Evolutionary conservation across 1,284 basidiomycete species (phyloP).

Genomic region (Pyrrhoderma lamaoense): DNA sequence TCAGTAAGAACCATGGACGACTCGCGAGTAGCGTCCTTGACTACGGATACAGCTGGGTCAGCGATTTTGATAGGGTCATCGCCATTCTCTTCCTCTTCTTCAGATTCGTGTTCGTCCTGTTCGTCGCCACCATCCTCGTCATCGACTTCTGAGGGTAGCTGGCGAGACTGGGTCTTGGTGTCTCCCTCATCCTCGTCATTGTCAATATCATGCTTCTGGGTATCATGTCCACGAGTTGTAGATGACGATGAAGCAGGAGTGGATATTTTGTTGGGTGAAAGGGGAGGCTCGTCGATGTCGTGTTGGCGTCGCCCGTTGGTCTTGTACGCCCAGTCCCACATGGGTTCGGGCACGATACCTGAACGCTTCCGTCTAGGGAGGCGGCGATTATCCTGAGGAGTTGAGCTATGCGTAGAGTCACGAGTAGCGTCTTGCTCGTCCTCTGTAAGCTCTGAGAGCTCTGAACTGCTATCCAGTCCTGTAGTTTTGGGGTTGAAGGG

Average conservation of each 20-base stretch:
- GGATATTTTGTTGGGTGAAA: conserved; percentile 31
- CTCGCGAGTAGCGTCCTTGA: conserved; percentile 8
- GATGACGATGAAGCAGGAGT: conserved; percentile 28
- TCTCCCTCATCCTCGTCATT: conserved; percentile 15
- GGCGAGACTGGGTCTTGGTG: background rate
- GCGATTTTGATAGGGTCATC: conserved; percentile 14
- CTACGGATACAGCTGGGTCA: background rate
- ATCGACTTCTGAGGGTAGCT: conserved; percentile 7
- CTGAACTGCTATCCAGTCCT: conserved; percentile 55
- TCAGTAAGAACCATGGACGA: conserved; percentile 25
- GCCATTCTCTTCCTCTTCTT: conserved; percentile 21
- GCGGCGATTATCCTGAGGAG: conserved; percentile 20
- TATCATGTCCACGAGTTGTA: conserved; percentile 22
- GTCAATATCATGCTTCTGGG: conserved; percentile 18
- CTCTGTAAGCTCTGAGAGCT: conserved; percentile 74
- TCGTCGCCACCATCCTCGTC: conserved; percentile 17
- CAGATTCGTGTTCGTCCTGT: conserved; percentile 10
- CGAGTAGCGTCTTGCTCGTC: conserved; percentile 44
- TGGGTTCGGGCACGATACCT: conserved; percentile 61
- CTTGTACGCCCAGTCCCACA: conserved; percentile 74
- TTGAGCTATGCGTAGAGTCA: conserved; percentile 11
- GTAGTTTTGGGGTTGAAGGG: conserved; percentile 17
- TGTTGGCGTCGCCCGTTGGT: conserved; percentile 18
- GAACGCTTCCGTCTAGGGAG: conserved; percentile 50
- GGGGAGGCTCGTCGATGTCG: conserved; percentile 23